Evolutionary conservation across 352 stramenopile species (phyloP), one percentile per base, ranked within the genome.

Genomic region (Phytophthora sp.): DNA sequence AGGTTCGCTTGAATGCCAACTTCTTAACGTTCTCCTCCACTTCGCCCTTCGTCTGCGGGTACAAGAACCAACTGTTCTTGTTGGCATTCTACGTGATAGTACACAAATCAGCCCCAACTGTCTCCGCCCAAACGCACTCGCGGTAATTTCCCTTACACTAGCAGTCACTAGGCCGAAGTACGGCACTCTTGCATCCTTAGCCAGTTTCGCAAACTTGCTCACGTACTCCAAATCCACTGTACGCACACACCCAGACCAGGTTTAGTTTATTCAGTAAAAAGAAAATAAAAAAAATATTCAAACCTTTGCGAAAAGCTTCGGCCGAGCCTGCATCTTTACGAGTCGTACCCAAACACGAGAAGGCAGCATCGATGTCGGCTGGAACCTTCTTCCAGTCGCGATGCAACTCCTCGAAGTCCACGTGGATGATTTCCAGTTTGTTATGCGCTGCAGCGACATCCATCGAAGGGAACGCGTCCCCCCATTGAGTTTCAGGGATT

Each of bases 61-160:
- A 93, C 42, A 91, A 60, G 58, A 91, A 88, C 82, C 84, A 93
- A 66, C 80, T 89, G 63, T 78, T 74, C 60, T 87, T 88, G 75
- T 85, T 78, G 3, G 79, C 73, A 50, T 73, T 71, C 77, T 88
- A 41, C 24, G 29, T 41, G 53, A 62, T 53, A 39, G 21, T 15
- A 29, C n/a, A 42, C 7, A 29, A 11, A 13, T 54, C 30, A 58
- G 16, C 24, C 11, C 45, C 18, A n/a, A 26, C n/a, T n/a, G 16
- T 53, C 11, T 38, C n/a, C 21, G 30, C 11, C 31, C 33, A 21
- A 39, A 54, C 11, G 21, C 8, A 39, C 0, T 35, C 7, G 4
- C 24, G 44, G 39, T 30, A 24, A 20, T 44, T 2, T 15, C 11
- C 71, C 76, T 47, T 66, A 92, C 84, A 45, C 35, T 74, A 12